Conservation (phyloP, 768 basidiomycete species). For the Phaffia australis region DNA sequence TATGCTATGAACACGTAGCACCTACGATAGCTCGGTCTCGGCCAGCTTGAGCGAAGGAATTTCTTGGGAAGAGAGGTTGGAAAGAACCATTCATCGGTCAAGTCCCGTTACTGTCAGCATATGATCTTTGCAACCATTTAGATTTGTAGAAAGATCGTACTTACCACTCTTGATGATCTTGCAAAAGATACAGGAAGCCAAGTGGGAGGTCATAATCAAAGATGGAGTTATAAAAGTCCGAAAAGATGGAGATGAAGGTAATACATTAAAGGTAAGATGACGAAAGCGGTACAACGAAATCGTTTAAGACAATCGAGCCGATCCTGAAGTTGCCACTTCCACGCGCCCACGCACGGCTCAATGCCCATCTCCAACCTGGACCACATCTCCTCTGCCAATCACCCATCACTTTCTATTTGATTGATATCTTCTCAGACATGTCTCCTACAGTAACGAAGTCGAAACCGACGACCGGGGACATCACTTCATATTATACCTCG, state of each 20-base stretch:
- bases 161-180: constrained; percentile 71
- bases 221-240: background rate
- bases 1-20: constrained; percentile 36
- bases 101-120: background rate
- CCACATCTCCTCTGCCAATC: background rate
- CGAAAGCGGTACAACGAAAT: too few relatives aligned
- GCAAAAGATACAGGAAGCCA: constrained; percentile 67
- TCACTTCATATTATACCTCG: constrained; percentile 80
- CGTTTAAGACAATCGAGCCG: too few relatives aligned
- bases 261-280: too few relatives aligned
- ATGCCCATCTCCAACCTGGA: background rate
- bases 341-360: too few relatives aligned
- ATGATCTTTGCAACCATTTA: background rate
- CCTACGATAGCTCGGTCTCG: constrained; percentile 59
- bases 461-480: constrained; percentile 36
- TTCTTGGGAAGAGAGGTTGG: constrained; percentile 38
- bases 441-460: constrained; percentile 4
- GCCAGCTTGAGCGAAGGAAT: constrained; percentile 73
- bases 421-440: background rate
- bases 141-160: background rate
- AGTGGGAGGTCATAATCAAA: background rate
- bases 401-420: background rate
- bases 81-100: background rate
- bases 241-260: too few relatives aligned
- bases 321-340: too few relatives aligned